Evolutionary conservation across 2,329 filamentous ascomycete species (phyloP).

Genomic region (Nannizziopsis arthrosporioides): DNA sequence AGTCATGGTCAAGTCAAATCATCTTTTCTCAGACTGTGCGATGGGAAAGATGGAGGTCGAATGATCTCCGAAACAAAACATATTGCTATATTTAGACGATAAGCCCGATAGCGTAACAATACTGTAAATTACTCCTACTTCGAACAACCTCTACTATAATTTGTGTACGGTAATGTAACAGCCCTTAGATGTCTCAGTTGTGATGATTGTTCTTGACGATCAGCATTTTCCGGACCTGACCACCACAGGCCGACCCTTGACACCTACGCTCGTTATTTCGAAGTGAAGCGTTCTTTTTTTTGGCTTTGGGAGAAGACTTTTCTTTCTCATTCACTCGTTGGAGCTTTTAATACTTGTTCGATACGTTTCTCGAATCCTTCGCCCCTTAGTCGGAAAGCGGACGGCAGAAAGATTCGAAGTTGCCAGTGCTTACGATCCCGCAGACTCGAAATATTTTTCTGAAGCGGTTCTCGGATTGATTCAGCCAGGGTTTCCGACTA

Average conservation of each 20-base stretch:
- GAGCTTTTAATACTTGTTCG: too few relatives aligned
- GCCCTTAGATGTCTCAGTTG: slow-evolving; percentile 6
- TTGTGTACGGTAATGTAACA: slow-evolving; percentile 5
- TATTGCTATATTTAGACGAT: background rate
- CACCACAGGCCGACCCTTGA: background rate
- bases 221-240: background rate
- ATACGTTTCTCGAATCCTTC: too few relatives aligned
- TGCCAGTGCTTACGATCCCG: too few relatives aligned
- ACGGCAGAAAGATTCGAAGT: too few relatives aligned
- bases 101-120: background rate
- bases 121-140: background rate
- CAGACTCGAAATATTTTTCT: too few relatives aligned
- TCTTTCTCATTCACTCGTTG: too few relatives aligned
- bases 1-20: background rate
- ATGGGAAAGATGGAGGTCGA: background rate
- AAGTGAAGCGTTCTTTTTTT: slow-evolving; percentile 4
- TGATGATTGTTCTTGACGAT: slow-evolving; percentile 1
- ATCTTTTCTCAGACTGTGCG: background rate
- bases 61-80: background rate
- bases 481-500: too few relatives aligned
- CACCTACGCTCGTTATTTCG: background rate
- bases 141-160: background rate
- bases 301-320: background rate
- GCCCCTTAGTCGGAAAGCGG: too few relatives aligned
- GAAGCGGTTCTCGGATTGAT: too few relatives aligned